Evolutionary conservation across 2,329 filamentous ascomycete genomes (phyloP).

Genomic region (Cladobotryum protrusum): DNA sequence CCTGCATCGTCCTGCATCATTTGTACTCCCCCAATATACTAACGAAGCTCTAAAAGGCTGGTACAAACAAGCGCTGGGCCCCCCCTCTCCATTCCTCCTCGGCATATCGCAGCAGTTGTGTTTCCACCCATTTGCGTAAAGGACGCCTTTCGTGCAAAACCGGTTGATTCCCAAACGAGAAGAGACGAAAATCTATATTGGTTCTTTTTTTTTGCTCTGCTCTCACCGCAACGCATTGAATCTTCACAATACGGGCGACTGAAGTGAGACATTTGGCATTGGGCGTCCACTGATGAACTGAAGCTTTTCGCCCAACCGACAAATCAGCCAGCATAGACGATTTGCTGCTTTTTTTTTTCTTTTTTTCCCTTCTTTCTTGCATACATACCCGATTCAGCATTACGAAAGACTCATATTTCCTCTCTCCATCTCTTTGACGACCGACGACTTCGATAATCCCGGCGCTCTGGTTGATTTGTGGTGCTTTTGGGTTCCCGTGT

Average conservation of each 20-base stretch:
- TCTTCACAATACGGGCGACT: constrained; percentile 19
- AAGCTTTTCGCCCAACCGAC: constrained; percentile 5
- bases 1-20: constrained; percentile 11
- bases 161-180: constrained; percentile 14
- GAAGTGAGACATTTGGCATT: constrained; percentile 25
- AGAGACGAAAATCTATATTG: no score
- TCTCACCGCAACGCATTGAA: constrained; percentile 20
- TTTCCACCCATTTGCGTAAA: constrained; percentile 2
- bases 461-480: constrained; percentile 15
- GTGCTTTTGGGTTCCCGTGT: constrained; percentile 12
- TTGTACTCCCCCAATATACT: not conserved
- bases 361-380: no score
- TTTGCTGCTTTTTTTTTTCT: constrained; percentile 16
- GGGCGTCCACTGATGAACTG: not conserved
- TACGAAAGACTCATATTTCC: no score
- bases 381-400: not conserved
- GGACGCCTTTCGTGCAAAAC: constrained; percentile 8
- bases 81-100: constrained; percentile 23
- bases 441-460: constrained; percentile 7
- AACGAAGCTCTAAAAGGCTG: constrained; percentile 5
- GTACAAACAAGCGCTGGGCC: constrained; percentile 24
- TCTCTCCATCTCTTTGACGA: not conserved
- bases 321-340: constrained; percentile 16
- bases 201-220: constrained; percentile 13
- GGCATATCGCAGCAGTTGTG: constrained; percentile 9